Base-by-base conservation (phyloP, 306 rosid species). In the Glycine latifolia region DNA sequence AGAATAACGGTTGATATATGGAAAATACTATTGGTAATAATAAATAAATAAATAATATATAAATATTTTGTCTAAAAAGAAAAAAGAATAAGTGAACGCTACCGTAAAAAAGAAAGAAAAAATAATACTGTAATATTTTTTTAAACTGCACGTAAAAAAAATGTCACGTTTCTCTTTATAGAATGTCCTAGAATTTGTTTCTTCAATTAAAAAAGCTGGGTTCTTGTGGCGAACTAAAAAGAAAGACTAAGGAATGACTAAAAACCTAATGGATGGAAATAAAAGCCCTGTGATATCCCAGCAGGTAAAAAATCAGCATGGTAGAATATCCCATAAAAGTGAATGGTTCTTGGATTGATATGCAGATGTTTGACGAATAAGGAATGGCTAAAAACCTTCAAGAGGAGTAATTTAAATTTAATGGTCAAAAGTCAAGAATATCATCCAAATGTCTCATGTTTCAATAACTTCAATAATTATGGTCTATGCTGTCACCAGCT, bases 391-490 rank as follows among this genome's bases (percentile, higher is more conserved):
- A 76, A 74, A 76, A 46, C 37, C 53, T 63, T 52, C 73, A 62
- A 81, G 81, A 71, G 75, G 13, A 77, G 78, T 39, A 39, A 39
- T 39, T 39, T 77, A 48, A 69, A 75, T 76, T 88, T 82, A 71
- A 67, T 46, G 89, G 90, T 85, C 85, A 87, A 75, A 84, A 80
- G 91, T 87, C 92, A 89, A 70, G 75, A 70, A 71, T 44, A 62
- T 33, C 48, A 7, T 43, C 58, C 4, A 67, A 67, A 20, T 20
- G 20, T 20, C 0, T 14, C 8, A 77, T 61, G 69, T 37, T 78
- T 83, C 8, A 71, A 78, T 77, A 63, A 35, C 80, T 77, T 78
- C 1, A 65, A 54, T 58, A 84, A 49, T 73, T 56, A 68, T 60
- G 61, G 26, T 37, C 8, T 61, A 37, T 66, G 67, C 78, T 79